phyloP scores from a whole-genome alignment of 352 stramenopile genomes.

The Globisporangium heterothallicum region DNA sequence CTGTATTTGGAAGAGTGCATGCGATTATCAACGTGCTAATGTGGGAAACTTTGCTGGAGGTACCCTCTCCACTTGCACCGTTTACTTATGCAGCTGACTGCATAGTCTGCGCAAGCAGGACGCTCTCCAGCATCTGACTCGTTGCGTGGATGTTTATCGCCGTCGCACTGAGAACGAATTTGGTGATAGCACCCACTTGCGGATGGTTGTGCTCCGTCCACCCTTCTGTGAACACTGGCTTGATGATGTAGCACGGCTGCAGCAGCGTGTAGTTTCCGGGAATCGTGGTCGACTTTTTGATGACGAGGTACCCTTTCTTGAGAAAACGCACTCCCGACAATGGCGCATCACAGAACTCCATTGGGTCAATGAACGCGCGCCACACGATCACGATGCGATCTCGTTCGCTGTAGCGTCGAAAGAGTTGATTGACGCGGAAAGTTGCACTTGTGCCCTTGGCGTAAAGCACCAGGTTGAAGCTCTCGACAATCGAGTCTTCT shows the following conservation, averaged over 20 bases:
- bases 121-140: conserved; percentile 10
- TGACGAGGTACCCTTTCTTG: conserved; percentile 52
- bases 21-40: too few relatives aligned
- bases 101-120: not conserved
- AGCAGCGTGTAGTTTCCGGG: conserved; percentile 30
- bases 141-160: conserved; percentile 1
- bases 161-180: conserved; percentile 7
- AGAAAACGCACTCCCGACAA: conserved; percentile 36
- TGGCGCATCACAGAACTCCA: conserved; percentile 44
- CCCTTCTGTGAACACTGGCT: conserved; percentile 24
- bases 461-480: conserved; percentile 44
- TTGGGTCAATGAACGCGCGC: conserved; percentile 43
- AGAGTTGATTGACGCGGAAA: conserved; percentile 55
- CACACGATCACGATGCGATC: conserved; percentile 53
- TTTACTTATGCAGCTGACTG: too few relatives aligned
- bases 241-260: conserved; percentile 56
- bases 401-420: conserved; percentile 38
- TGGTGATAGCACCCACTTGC: not conserved
- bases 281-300: conserved; percentile 31
- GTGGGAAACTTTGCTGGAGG: not conserved
- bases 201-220: conserved; percentile 5
- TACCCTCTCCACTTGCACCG: not conserved
- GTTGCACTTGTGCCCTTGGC: conserved; percentile 42
- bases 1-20: too few relatives aligned
- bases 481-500: conserved; percentile 58